These are phyloP conservation scores for Poa annua DNA, from an alignment of 176 grass and related monocot genomes.

Conservation along the genomic window DNA sequence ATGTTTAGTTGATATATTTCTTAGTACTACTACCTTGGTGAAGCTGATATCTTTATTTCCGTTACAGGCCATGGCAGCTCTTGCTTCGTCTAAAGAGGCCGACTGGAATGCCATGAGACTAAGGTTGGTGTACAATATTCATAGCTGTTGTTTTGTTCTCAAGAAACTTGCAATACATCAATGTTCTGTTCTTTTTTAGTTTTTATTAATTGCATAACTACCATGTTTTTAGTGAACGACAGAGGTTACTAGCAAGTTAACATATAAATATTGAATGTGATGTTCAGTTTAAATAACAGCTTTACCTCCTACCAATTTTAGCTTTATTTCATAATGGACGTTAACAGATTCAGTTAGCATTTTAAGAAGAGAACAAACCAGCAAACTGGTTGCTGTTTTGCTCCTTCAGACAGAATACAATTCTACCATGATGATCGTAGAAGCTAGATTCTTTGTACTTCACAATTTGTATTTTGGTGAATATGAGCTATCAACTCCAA, in stretches of 20 bases:
- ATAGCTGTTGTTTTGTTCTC: neutral
- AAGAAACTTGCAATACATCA: neutral
- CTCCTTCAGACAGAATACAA: neutral
- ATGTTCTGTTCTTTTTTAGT: neutral
- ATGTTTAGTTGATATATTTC: neutral
- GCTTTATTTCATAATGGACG: neutral
- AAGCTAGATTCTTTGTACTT: neutral
- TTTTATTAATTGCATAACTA: neutral
- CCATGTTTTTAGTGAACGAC: neutral
- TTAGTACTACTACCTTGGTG: neutral
- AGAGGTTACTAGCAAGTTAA: neutral
- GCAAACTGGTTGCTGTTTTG: neutral
- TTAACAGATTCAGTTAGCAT: neutral
- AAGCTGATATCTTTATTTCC: conserved; percentile 23
- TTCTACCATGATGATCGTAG: neutral
- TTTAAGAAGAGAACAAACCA: neutral
- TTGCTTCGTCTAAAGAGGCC: conserved; percentile 91
- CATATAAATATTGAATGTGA: neutral
- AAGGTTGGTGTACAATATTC: conserved; percentile 56
- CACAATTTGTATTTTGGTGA: neutral
- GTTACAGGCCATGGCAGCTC: conserved; percentile 94
- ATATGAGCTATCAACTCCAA: neutral
- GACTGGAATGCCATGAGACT: conserved; percentile 88
- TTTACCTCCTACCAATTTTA: neutral
- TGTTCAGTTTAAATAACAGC: neutral